phyloP scores from a whole-genome alignment of 169 alveolate species.

The Plasmodium adleri region DNA sequence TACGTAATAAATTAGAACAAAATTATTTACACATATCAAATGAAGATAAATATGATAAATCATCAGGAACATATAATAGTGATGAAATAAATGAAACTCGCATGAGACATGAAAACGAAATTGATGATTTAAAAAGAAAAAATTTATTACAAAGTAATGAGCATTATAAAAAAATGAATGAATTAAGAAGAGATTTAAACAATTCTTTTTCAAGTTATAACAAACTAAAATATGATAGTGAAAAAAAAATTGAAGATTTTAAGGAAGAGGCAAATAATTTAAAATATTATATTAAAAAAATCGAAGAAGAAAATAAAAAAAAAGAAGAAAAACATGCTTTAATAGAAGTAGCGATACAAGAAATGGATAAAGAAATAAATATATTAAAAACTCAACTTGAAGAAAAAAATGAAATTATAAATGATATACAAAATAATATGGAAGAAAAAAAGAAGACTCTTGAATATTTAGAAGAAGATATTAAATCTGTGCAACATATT shows the following conservation, averaged over 20 bases:
- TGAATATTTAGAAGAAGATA: constrained; percentile 30
- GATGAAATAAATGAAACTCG: constrained; percentile 2
- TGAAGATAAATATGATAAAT: background rate
- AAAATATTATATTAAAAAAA: constrained; percentile 35
- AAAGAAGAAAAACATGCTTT: constrained; percentile 62
- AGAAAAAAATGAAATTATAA: constrained; percentile 18
- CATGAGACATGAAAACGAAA: background rate
- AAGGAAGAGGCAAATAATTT: constrained; percentile 69
- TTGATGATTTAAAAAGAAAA: constrained; percentile 25
- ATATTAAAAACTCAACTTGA: constrained; percentile 38
- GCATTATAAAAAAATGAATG: constrained; percentile 55
- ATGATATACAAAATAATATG: constrained; percentile 28
- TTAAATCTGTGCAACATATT: constrained; percentile 14
- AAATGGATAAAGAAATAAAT: constrained; percentile 71
- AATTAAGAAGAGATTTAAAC: constrained; percentile 51
- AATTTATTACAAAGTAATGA: constrained; percentile 10
- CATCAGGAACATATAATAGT: background rate
- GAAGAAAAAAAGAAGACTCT: constrained; percentile 17
- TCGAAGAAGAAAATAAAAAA: constrained; percentile 68
- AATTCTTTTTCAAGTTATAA: constrained; percentile 56
- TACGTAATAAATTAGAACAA: constrained; percentile 10
- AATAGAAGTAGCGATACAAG: constrained; percentile 66
- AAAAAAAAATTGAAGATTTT: constrained; percentile 59
- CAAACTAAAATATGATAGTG: constrained; percentile 58
- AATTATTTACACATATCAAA: background rate